Evolutionary conservation across 768 basidiomycete genomes (phyloP), one percentile per base, ranked within the genome.

Genomic region (Agaricus sinodeliciosus): DNA sequence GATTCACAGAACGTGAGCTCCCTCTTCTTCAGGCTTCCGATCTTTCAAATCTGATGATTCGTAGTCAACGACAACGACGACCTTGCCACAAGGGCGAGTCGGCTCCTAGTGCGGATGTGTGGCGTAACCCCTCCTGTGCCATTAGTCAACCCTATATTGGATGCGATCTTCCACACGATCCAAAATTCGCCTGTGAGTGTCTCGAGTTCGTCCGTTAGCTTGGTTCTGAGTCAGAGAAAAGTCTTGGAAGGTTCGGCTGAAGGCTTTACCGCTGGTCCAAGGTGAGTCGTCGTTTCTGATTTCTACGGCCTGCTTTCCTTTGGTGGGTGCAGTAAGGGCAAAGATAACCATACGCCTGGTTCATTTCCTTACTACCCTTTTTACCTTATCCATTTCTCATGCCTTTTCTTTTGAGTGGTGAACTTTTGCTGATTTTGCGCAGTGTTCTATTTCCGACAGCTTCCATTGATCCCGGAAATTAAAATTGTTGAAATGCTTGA

Each of bases 381-480:
- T 31, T 31, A 31, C 31, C 31, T 31, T 31, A 31, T 31, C 7
- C 11, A 31, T 31, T 31, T 31, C 2, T 5, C 11, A 11, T 31
- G 6, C 6, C n/a, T 11, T 31, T 8, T 8, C 11, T 31, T 11
- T 31, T 31, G 31, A 7, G 31, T 11, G 28, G 18, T 35, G 39
- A 26, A 35, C 15, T 34, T 9, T 35, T 54, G 19, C 52, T 54
- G 46, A 54, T 28, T 26, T 19, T 31, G 19, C 49, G 5, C 46
- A 87, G 84, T 92, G 26, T 85, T 90, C 61, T 92, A 92, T 71
- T 94, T 93, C 80, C 83, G 92, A 41, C 87, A 92, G 64, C 74
- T 90, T 8, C 87, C 88, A n/a, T 68, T 90, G 46, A 81, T 96
- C 55, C 78, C 72, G 51, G 90, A 94, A 60, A 69, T 73, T 26